Conservation (phyloP, 225 moss, liverwort and hornwort genomes). For the Neckera pumila region DNA sequence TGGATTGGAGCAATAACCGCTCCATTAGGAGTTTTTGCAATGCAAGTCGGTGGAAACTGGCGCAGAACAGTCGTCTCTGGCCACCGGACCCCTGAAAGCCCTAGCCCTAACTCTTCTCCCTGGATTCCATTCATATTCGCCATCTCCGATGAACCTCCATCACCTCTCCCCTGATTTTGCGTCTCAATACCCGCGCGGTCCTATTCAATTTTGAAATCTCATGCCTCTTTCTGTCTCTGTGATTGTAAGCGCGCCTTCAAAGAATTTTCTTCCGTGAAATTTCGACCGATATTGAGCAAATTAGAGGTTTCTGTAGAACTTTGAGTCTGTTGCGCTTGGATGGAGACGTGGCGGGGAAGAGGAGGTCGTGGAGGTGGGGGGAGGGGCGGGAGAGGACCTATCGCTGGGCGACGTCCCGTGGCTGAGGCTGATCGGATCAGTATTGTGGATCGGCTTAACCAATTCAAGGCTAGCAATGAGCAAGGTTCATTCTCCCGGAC, state of each 20-base stretch:
- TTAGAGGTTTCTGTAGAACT: neutral
- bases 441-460: conserved; percentile 69
- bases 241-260: neutral
- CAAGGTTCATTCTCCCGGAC: neutral
- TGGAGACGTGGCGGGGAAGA: conserved; percentile 22
- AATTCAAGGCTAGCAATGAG: conserved; percentile 49
- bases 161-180: neutral
- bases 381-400: conserved; percentile 11
- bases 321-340: neutral
- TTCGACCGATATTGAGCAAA: neutral
- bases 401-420: conserved; percentile 67
- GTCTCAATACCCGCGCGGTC: neutral
- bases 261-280: neutral
- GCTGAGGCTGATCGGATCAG: conserved; percentile 88
- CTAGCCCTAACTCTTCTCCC: neutral
- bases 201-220: neutral
- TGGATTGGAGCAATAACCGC: no score
- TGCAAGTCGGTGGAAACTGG: neutral
- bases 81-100: neutral
- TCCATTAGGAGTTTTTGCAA: no score
- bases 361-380: conserved; percentile 6
- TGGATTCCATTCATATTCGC: neutral
- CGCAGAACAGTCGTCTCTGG: neutral
- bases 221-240: no score
- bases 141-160: neutral